Evolutionary conservation across 75 land plant species (phyloP), one percentile per base, ranked within the genome.

Genomic region (Ceratopteris richardii): DNA sequence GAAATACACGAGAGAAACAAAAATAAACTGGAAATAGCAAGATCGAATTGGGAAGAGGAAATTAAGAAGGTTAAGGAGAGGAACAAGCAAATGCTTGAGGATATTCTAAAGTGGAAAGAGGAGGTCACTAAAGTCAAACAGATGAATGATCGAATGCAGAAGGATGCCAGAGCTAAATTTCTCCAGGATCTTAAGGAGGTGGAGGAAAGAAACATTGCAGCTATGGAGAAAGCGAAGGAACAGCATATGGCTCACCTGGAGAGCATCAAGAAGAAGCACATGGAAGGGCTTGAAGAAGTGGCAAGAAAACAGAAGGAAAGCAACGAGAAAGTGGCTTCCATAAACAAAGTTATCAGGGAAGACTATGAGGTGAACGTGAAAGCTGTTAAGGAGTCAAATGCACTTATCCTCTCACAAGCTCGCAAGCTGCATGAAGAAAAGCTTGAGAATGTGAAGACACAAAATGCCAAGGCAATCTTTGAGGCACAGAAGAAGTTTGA

Each of bases 391-490:
- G 54, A 52, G 28, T 26, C 29, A 2, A 52, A 52, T 52, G 54
- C 27, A 24, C 16, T 23, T 26, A 23, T 24, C 4, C 54, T 52
- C 28, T 2, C 54, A 1, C 14, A 52, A 52, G 28, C 54, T 3
- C 54, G 54, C 2, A 52, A 52, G 54, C 27, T 52, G 42, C 44
- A 63, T 54, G 66, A 63, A 25, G 66, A 63, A 14, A 29, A 40
- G 10, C 18, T 52, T 4, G 41, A 33, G 27, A 12, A 10, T 1
- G 40, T 53, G 1, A 53, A 37, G 53, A 22, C 26, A 0, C 25
- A 19, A 14, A 63, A 63, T 53, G 56, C 51, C 13, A n/a, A 9
- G 23, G 37, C 20, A 2, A 53, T 63, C 13, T 11, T 47, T 21
- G 59, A 67, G 17, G 69, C 69, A 21, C 36, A 67, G n/a, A 20